phyloP scores from a whole-genome alignment of 257 asterid species.

The Verbena officinalis region DNA sequence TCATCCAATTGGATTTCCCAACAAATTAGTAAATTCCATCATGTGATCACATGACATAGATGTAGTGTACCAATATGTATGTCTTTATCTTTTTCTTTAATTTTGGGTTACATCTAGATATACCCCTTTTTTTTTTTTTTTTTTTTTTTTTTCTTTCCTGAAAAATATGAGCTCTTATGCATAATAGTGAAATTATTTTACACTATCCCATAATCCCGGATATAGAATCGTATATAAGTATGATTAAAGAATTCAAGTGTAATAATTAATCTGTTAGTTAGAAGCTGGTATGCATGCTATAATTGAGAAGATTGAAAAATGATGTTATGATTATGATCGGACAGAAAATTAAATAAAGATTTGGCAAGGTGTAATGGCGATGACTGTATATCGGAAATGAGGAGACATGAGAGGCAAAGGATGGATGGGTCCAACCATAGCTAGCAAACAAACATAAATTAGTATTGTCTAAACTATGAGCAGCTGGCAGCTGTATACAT shows the following conservation, averaged over 20 bases:
- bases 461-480: constrained; percentile 29
- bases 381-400: constrained; percentile 34
- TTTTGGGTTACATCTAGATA: not conserved
- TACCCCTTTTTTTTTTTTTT: too few relatives aligned
- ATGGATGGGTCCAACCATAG: constrained; percentile 33
- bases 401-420: constrained; percentile 31
- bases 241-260: too few relatives aligned
- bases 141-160: too few relatives aligned
- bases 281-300: too few relatives aligned
- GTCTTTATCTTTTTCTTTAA: not conserved
- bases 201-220: too few relatives aligned
- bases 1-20: constrained; percentile 20
- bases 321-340: not conserved
- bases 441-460: constrained; percentile 37
- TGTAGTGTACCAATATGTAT: too few relatives aligned
- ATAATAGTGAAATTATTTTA: too few relatives aligned
- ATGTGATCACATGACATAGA: constrained; percentile 36
- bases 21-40: constrained; percentile 29
- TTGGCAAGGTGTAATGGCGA: constrained; percentile 1
- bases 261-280: too few relatives aligned
- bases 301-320: too few relatives aligned
- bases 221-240: too few relatives aligned
- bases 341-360: not conserved
- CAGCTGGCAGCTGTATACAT: constrained; percentile 39
- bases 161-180: too few relatives aligned